Conservation (phyloP, 805 yeast genomes). For the Yarrowia sp. region DNA sequence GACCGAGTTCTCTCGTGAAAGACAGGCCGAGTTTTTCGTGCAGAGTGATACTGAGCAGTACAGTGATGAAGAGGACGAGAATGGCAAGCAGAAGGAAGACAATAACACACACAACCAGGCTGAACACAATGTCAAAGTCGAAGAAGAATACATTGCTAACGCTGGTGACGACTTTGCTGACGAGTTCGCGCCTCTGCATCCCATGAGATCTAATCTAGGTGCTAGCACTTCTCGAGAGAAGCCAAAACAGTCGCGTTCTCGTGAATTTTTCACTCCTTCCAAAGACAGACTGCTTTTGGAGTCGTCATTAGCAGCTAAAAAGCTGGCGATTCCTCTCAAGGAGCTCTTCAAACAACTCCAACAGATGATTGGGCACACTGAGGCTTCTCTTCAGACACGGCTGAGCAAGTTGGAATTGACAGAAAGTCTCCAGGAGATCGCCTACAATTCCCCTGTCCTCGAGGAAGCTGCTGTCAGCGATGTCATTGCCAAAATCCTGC, state of each 20-base stretch:
- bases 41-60: background rate
- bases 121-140: background rate
- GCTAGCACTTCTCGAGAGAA: background rate
- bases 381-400: conserved; percentile 9
- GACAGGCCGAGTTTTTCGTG: conserved; percentile 5
- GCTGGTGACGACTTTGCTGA: conserved; percentile 6
- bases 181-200: background rate
- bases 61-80: background rate
- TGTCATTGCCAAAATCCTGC: background rate
- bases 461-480: background rate
- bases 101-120: too few relatives aligned
- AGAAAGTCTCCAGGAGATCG: background rate
- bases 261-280: background rate
- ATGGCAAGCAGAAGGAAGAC: background rate
- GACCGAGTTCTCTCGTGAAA: background rate
- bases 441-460: background rate
- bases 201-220: too few relatives aligned
- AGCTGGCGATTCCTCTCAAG: conserved; percentile 3
- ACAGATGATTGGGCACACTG: conserved; percentile 5
- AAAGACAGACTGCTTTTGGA: conserved; percentile 22
- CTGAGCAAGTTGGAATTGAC: background rate
- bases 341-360: background rate
- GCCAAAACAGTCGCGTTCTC: background rate
- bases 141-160: background rate
- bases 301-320: background rate